A percentile compares a stretch with the other conserved stretches of the same genome.
Conservation (phyloP, 2,329 filamentous ascomycete genomes). For the Capronia epimyces region DNA sequence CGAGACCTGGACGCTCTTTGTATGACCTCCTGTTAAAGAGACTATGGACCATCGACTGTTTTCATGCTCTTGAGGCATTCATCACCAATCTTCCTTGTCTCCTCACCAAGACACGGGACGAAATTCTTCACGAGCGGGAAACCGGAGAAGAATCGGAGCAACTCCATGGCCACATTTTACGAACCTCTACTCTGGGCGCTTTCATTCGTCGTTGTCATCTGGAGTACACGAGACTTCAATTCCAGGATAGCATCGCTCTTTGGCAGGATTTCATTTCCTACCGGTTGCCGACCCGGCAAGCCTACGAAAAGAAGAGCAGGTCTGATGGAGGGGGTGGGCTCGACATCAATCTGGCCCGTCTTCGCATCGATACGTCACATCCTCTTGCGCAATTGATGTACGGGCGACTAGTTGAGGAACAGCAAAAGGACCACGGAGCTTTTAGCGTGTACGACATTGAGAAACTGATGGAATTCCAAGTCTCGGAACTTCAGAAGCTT, state of each 20-base stretch:
- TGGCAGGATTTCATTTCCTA: slow-evolving; percentile 82
- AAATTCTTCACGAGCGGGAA: slow-evolving; percentile 53
- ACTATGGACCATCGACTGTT: slow-evolving; percentile 77
- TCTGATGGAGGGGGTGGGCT: slow-evolving; percentile 47
- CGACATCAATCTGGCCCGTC: slow-evolving; percentile 57
- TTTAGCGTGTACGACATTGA: slow-evolving; percentile 73
- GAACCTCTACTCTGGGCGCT: slow-evolving; percentile 71
- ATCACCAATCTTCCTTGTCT: slow-evolving; percentile 57
- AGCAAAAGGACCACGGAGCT: slow-evolving; percentile 28
- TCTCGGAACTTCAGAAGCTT: slow-evolving; percentile 78
- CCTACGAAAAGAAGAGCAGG: slow-evolving; percentile 54
- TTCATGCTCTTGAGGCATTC: slow-evolving; percentile 74
- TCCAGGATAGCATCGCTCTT: slow-evolving; percentile 69
- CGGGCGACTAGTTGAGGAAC: slow-evolving; percentile 40
- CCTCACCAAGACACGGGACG: slow-evolving; percentile 59
- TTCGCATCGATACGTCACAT: slow-evolving; percentile 51
- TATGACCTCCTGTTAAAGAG: slow-evolving; percentile 79
- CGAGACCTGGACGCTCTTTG: slow-evolving; percentile 69
- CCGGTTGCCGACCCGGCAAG: slow-evolving; percentile 64
- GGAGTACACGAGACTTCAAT: slow-evolving; percentile 74
- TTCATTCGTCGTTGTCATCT: slow-evolving; percentile 72
- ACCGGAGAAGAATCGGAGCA: slow-evolving; percentile 45
- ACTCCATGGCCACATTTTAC: slow-evolving; percentile 51
- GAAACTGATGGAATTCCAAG: slow-evolving; percentile 76
- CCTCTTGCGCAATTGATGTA: slow-evolving; percentile 49